Percentiles rank a stretch among this genome's conserved stretches.
phyloP scores from a whole-genome alignment of 345 rosid genomes.

The Balakata baccata region DNA sequence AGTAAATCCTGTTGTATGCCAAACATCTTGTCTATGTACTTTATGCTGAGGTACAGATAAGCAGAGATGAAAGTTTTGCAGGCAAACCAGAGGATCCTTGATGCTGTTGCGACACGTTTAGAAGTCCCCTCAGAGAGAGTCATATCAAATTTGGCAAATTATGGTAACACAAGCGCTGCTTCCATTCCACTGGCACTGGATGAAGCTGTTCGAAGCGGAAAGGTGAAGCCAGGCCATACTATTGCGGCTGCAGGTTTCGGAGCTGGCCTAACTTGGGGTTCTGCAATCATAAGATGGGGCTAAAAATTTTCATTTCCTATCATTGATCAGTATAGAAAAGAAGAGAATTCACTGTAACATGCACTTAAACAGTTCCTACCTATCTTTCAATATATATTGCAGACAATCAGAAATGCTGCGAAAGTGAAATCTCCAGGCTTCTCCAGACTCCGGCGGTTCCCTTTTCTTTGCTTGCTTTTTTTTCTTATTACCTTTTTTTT shows the following conservation, averaged over 20 bases:
- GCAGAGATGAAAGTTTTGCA: conserved; percentile 34
- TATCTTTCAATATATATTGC: conserved; percentile 11
- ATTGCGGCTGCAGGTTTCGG: conserved; percentile 88
- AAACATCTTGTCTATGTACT: no score
- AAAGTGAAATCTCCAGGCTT: conserved; percentile 10
- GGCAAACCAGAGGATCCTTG: conserved; percentile 98
- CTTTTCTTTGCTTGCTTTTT: conserved; percentile 7
- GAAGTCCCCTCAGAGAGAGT: conserved; percentile 74
- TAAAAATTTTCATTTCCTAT: conserved; percentile 28
- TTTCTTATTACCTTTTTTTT: not conserved
- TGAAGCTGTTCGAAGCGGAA: conserved; percentile 83
- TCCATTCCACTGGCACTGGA: conserved; percentile 92
- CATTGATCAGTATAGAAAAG: conserved; percentile 1
- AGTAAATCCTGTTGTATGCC: no score
- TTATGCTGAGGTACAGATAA: not conserved
- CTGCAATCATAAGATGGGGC: conserved; percentile 84
- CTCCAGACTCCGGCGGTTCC: not conserved
- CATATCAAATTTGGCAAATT: conserved; percentile 78
- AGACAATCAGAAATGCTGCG: conserved; percentile 14
- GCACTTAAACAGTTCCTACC: conserved; percentile 16
- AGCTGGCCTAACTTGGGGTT: conserved; percentile 95
- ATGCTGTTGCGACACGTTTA: conserved; percentile 77
- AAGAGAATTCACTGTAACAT: conserved; percentile 11
- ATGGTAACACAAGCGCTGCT: conserved; percentile 91
- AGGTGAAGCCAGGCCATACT: conserved; percentile 71